These are phyloP conservation scores for Cryphonectria radicalis DNA, from an alignment of 2,329 filamentous ascomycete genomes.

Conservation along the genomic window DNA sequence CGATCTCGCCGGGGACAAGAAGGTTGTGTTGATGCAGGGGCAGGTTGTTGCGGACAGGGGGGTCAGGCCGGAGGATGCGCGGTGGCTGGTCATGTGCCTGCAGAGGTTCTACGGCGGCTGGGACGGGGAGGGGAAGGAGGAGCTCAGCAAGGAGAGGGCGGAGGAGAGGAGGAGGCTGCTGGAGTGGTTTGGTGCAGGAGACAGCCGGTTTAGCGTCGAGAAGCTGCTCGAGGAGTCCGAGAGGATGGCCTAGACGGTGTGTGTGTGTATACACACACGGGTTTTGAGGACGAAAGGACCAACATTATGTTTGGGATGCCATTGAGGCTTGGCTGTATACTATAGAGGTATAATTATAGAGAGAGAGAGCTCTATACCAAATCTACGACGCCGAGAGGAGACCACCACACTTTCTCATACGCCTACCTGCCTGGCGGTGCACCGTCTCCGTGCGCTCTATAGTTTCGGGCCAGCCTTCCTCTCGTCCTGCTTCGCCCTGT, in stretches of 20 bases:
- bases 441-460: slow-evolving; percentile 32
- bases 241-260: slow-evolving; percentile 61
- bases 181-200: slow-evolving; percentile 80
- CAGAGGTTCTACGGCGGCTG: slow-evolving; percentile 88
- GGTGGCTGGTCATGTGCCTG: slow-evolving; percentile 88
- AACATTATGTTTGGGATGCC: slow-evolving; percentile 10
- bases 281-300: background rate
- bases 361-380: background rate
- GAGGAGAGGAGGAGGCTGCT: slow-evolving; percentile 71
- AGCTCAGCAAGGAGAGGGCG: slow-evolving; percentile 56
- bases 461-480: slow-evolving; percentile 46
- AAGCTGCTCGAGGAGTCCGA: slow-evolving; percentile 88
- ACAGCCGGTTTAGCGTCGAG: slow-evolving; percentile 80
- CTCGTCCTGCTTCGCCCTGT: slow-evolving; percentile 43
- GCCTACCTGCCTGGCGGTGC: background rate
- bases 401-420: background rate
- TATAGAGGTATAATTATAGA: background rate
- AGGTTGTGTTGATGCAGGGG: slow-evolving; percentile 85
- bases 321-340: slow-evolving; percentile 11
- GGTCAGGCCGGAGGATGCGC: slow-evolving; percentile 78
- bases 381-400: background rate
- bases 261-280: no score
- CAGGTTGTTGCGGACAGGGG: slow-evolving; percentile 76
- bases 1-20: slow-evolving; percentile 75
- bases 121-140: slow-evolving; percentile 49